Conservation (phyloP, 2,329 filamentous ascomycete species). For the Mariannaea sp. region DNA sequence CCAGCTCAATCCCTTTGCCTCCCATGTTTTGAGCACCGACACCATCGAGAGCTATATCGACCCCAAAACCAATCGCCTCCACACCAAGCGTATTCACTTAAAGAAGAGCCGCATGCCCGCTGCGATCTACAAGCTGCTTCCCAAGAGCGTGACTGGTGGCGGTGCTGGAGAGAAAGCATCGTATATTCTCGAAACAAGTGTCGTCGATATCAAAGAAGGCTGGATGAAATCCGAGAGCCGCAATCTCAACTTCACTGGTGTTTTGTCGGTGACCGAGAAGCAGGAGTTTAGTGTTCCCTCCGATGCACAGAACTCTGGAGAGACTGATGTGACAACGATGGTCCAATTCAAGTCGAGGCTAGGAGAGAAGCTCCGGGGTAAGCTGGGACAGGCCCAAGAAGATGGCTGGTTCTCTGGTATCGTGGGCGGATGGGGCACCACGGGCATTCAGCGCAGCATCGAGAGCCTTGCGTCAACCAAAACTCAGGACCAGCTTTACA, state of each 20-base stretch:
- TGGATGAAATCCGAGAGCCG: slow-evolving; percentile 83
- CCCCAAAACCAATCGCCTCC: slow-evolving; percentile 71
- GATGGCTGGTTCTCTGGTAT: slow-evolving; percentile 58
- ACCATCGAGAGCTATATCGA: slow-evolving; percentile 78
- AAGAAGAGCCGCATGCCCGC: slow-evolving; percentile 80
- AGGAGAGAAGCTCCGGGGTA: slow-evolving; percentile 68
- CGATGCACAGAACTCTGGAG: slow-evolving; percentile 37
- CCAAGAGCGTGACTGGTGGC: slow-evolving; percentile 70
- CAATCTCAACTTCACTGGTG: slow-evolving; percentile 82
- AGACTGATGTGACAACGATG: slow-evolving; percentile 73
- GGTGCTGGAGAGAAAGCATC: slow-evolving; percentile 69
- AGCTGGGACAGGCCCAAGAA: slow-evolving; percentile 53
- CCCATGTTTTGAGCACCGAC: slow-evolving; percentile 82
- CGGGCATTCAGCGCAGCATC: slow-evolving; percentile 77
- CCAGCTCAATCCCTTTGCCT: slow-evolving; percentile 76
- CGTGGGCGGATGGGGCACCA: slow-evolving; percentile 65
- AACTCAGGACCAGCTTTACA: slow-evolving; percentile 76
- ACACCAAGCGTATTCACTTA: slow-evolving; percentile 79
- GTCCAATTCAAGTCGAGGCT: slow-evolving; percentile 75
- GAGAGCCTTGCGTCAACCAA: slow-evolving; percentile 78
- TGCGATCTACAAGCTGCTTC: slow-evolving; percentile 76
- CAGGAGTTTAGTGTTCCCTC: slow-evolving; percentile 65
- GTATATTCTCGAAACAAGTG: slow-evolving; percentile 80
- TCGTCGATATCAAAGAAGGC: slow-evolving; percentile 78
- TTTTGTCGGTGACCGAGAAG: slow-evolving; percentile 77